Evolutionary conservation across 1,284 basidiomycete genomes (phyloP).

Genomic region (Tilletia indica): DNA sequence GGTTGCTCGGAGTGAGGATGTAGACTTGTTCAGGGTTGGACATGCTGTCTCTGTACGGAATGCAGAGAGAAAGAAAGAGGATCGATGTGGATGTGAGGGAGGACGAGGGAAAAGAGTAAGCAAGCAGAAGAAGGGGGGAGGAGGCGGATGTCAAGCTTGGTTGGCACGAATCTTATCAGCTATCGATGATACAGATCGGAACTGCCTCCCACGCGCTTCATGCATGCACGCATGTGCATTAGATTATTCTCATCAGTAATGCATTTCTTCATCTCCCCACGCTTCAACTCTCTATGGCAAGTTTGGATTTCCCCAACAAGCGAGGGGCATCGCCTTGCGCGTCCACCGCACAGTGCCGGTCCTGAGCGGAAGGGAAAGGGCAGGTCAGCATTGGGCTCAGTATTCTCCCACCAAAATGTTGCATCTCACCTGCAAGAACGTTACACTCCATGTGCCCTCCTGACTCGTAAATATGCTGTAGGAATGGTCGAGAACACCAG

Average conservation of each 20-base stretch:
- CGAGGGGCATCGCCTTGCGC: conserved; percentile 14
- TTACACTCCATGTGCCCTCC: conserved; percentile 14
- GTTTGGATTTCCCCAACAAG: conserved; percentile 14
- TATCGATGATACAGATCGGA: no score
- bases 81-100: no score
- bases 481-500: conserved; percentile 12
- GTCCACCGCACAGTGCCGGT: conserved; percentile 15
- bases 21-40: neutral
- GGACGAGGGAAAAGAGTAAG: no score
- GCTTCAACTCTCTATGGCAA: neutral
- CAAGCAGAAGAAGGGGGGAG: no score
- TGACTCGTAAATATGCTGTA: conserved; percentile 15
- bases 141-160: no score
- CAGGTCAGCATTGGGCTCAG: neutral
- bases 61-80: no score
- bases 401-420: neutral
- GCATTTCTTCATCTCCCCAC: no score
- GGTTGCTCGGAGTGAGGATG: no score
- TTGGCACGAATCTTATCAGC: no score
- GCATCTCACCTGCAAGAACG: conserved; percentile 9
- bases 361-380: neutral
- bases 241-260: no score
- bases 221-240: no score
- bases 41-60: neutral
- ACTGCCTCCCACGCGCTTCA: no score